These are phyloP conservation scores for Eragrostis curvula DNA, from an alignment of 176 grass and related monocot species.

Conservation along the genomic window DNA sequence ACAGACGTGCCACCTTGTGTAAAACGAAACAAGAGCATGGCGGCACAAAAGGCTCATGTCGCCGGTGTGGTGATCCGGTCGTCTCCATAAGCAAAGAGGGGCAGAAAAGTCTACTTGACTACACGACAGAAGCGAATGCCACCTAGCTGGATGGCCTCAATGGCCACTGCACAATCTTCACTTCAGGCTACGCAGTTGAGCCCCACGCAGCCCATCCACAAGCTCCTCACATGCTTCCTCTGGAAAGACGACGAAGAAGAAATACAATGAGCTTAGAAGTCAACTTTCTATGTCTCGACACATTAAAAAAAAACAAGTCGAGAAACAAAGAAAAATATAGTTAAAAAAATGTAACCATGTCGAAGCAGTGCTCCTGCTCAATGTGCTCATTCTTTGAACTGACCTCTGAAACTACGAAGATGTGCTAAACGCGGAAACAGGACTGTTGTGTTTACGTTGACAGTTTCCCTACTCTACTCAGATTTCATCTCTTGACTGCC, in stretches of 20 bases:
- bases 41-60: neutral
- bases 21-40: neutral
- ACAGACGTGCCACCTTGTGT: neutral
- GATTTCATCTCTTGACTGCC: neutral
- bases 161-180: neutral
- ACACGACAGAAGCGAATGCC: neutral
- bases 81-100: neutral
- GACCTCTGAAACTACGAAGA: too few relatives aligned
- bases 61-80: neutral
- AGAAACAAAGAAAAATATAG: neutral
- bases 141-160: neutral
- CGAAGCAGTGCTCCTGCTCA: too few relatives aligned
- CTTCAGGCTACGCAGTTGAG: conserved; percentile 62
- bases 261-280: neutral
- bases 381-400: too few relatives aligned
- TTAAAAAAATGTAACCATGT: too few relatives aligned
- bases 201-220: conserved; percentile 68
- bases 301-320: neutral
- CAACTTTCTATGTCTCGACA: neutral
- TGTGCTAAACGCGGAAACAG: neutral
- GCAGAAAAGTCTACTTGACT: neutral
- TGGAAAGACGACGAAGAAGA: neutral
- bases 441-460: neutral
- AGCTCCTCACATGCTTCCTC: conserved; percentile 54
- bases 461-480: neutral